Conservation (phyloP, 108 stramenopile genomes). For the Heterococcus sp. region DNA sequence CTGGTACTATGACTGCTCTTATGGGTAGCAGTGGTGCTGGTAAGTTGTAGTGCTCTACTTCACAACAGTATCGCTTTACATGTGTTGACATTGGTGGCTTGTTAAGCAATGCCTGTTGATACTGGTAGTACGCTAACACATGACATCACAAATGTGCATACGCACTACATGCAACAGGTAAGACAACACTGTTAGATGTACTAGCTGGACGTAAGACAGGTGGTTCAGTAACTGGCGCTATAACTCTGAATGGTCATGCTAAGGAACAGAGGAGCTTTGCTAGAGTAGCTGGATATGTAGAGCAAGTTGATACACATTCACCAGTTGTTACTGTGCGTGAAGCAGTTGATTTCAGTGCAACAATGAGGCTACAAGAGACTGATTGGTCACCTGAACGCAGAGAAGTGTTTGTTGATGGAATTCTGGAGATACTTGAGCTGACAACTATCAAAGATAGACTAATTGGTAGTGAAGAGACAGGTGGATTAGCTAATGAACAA, state of each 20-base stretch:
- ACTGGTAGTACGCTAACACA: too few relatives aligned
- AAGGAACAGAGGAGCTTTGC: constrained; percentile 58
- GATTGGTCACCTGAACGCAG: background rate
- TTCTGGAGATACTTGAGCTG: constrained; percentile 9
- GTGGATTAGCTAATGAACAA: constrained; percentile 78
- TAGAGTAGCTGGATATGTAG: background rate
- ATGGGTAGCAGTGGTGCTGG: constrained; percentile 56
- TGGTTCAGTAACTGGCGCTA: constrained; percentile 71
- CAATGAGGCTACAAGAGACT: background rate
- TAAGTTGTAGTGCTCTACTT: background rate
- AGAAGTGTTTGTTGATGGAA: background rate
- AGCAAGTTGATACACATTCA: constrained; percentile 79
- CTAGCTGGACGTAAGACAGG: constrained; percentile 75
- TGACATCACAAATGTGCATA: too few relatives aligned
- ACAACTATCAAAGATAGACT: background rate
- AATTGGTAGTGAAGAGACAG: constrained; percentile 29
- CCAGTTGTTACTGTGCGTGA: constrained; percentile 72
- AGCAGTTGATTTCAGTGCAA: constrained; percentile 78
- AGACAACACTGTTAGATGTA: constrained; percentile 73
- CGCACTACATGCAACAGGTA: constrained; percentile 42
- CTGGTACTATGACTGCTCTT: constrained; percentile 58
- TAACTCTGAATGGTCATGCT: constrained; percentile 73
- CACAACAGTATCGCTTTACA: background rate
- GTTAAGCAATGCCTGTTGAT: too few relatives aligned
- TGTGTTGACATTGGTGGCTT: background rate